Percentiles rank a stretch among this genome's conserved stretches.
Conservation (phyloP, 257 asterid genomes). For the Petunia axillaris region DNA sequence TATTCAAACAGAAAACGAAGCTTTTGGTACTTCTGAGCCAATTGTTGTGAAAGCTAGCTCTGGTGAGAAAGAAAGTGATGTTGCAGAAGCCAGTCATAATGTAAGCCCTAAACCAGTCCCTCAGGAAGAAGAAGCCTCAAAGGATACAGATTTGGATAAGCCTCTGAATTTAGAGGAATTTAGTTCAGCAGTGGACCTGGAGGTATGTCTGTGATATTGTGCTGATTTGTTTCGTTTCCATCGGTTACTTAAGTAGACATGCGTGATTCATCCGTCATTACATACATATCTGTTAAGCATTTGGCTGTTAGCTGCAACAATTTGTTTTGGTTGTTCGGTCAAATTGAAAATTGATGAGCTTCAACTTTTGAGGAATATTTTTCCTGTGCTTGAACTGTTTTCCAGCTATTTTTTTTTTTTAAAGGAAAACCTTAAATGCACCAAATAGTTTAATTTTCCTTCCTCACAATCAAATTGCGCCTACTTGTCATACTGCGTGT, state of each 20-base stretch:
- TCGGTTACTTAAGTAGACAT: not conserved
- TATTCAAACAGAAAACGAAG: conserved; percentile 30
- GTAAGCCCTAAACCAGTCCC: conserved; percentile 30
- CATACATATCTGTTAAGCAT: not conserved
- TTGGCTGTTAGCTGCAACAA: not conserved
- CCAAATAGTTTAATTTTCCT: not conserved
- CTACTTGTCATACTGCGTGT: not conserved
- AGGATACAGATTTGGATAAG: conserved; percentile 39
- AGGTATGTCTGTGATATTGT: conserved; percentile 46
- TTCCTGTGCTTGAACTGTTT: not conserved
- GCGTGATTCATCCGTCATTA: not conserved
- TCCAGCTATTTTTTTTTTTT: not conserved
- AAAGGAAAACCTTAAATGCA: not conserved
- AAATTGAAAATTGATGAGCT: not conserved
- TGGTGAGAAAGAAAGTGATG: conserved; percentile 36
- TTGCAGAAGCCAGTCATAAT: conserved; percentile 29
- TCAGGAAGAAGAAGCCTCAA: conserved; percentile 42
- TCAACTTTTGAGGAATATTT: not conserved
- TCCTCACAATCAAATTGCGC: not conserved
- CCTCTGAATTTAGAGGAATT: conserved; percentile 63
- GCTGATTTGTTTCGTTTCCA: not conserved
- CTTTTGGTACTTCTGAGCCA: conserved; percentile 33
- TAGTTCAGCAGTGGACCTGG: conserved; percentile 62
- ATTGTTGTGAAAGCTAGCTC: conserved; percentile 38
- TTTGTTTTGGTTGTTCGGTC: not conserved